A percentile compares a stretch with the other conserved stretches of the same genome.
phyloP scores from a whole-genome alignment of 2,329 filamentous ascomycete genomes.

The Zasmidium angulare region DNA sequence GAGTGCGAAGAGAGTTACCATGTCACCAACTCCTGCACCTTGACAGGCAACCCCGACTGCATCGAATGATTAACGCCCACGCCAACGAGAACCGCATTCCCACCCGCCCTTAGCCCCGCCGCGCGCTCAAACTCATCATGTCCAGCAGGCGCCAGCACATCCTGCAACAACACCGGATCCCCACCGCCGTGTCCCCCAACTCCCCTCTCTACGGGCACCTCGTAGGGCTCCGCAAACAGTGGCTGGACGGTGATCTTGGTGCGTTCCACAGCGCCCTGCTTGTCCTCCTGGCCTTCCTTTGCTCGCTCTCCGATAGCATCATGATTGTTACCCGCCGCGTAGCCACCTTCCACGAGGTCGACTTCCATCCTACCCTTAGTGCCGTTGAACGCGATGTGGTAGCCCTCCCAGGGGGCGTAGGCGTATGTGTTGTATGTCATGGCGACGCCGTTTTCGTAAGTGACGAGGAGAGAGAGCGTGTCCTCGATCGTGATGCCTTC shows the following conservation, averaged over 20 bases:
- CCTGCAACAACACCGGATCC: conserved; percentile 55
- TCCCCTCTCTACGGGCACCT: conserved; percentile 54
- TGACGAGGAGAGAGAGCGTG: conserved; percentile 61
- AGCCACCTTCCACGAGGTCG: conserved; percentile 63
- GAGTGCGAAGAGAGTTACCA: too few relatives aligned
- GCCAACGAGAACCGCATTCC: too few relatives aligned
- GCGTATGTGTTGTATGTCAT: conserved; percentile 61
- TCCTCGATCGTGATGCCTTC: conserved; percentile 66
- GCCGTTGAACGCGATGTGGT: conserved; percentile 59
- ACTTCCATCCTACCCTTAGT: conserved; percentile 60
- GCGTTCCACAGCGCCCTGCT: conserved; percentile 55
- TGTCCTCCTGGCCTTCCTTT: conserved; percentile 54
- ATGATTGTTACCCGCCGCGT: conserved; percentile 27
- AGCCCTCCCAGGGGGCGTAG: conserved; percentile 64
- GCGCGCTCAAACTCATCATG: too few relatives aligned
- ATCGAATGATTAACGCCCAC: too few relatives aligned
- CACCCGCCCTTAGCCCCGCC: too few relatives aligned
- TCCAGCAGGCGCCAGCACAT: too few relatives aligned
- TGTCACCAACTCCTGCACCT: too few relatives aligned
- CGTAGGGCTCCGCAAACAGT: conserved; percentile 57
- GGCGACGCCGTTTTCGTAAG: conserved; percentile 57
- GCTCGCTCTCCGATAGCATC: conserved; percentile 42
- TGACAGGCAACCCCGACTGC: too few relatives aligned
- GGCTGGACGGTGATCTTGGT: conserved; percentile 52
- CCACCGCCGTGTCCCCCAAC: conserved; percentile 61